phyloP scores from a whole-genome alignment of 768 basidiomycete genomes.

The Rhizopogon vesiculosus region DNA sequence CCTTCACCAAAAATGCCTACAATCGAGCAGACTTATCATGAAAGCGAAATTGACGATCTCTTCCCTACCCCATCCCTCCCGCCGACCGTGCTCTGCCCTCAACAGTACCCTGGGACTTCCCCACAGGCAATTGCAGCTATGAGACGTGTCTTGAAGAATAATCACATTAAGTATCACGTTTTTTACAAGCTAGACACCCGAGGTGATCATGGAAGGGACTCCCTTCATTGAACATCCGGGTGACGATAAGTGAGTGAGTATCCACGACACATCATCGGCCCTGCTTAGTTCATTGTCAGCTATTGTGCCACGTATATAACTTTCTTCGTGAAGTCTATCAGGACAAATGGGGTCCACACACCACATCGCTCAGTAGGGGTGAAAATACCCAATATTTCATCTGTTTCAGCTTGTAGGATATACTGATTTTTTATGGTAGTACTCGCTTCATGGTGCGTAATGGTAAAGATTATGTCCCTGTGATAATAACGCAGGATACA shows the following conservation, averaged over 20 bases:
- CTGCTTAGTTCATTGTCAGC: constrained; percentile 3
- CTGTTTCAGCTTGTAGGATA: not conserved
- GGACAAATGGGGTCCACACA: constrained; percentile 9
- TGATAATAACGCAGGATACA: constrained; percentile 86
- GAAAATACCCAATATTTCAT: not conserved
- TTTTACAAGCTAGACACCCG: constrained; percentile 24
- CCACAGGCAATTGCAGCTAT: too few relatives aligned
- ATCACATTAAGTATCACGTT: too few relatives aligned
- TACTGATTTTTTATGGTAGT: constrained; percentile 32
- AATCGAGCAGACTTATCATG: too few relatives aligned
- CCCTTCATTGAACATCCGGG: constrained; percentile 19
- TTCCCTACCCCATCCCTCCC: too few relatives aligned
- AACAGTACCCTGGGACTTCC: too few relatives aligned
- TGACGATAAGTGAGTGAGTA: constrained; percentile 18
- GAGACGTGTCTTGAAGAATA: too few relatives aligned
- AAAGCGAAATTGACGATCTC: too few relatives aligned
- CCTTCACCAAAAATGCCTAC: too few relatives aligned
- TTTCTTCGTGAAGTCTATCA: constrained; percentile 18
- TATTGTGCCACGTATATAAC: constrained; percentile 22
- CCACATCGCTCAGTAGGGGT: too few relatives aligned
- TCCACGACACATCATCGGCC: not conserved
- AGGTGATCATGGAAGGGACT: constrained; percentile 14
- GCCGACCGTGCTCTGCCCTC: too few relatives aligned
- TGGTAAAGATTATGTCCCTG: constrained; percentile 84
- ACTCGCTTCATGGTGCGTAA: constrained; percentile 92